Conservation (phyloP, 2,329 filamentous ascomycete species). For the Hypoxylon sp. region DNA sequence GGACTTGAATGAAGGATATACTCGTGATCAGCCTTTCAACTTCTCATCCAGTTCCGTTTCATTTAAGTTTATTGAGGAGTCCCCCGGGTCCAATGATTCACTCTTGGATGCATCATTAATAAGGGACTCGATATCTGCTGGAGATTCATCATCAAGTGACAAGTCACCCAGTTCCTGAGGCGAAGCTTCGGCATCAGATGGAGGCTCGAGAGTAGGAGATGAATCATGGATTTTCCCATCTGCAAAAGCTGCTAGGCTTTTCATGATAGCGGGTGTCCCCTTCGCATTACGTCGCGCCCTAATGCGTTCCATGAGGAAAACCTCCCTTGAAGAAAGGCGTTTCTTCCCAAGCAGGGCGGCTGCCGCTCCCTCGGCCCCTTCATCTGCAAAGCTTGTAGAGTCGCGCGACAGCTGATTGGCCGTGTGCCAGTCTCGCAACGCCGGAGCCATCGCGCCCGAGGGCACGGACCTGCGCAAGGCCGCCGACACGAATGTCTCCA, state of each 20-base stretch:
- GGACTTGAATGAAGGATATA: not conserved
- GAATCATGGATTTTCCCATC: conserved; percentile 22
- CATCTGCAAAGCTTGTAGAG: conserved; percentile 44
- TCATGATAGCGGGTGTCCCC: conserved; percentile 50
- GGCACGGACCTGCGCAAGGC: conserved; percentile 50
- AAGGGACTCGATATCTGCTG: not conserved
- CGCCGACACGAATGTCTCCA: conserved; percentile 50
- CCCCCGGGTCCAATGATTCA: not conserved
- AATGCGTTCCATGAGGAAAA: conserved; percentile 48
- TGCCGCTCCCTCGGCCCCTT: conserved; percentile 48
- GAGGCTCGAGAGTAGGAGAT: not conserved
- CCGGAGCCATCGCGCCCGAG: conserved; percentile 48
- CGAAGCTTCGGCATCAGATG: not conserved
- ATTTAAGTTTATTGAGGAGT: not conserved
- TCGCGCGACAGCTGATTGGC: conserved; percentile 51
- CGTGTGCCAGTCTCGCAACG: conserved; percentile 54
- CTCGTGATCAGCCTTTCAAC: not conserved
- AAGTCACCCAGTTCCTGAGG: not conserved
- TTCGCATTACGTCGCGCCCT: conserved; percentile 38
- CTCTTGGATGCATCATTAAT: conserved; percentile 2
- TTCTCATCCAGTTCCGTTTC: not conserved
- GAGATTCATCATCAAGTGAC: not conserved
- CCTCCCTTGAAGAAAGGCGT: conserved; percentile 35
- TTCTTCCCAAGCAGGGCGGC: conserved; percentile 45
- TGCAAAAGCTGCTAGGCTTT: conserved; percentile 47